A percentile compares a stretch with the other conserved stretches of the same genome.
Conservation (phyloP, 495 filamentous ascomycete genomes). For the Cryomyces minteri region DNA sequence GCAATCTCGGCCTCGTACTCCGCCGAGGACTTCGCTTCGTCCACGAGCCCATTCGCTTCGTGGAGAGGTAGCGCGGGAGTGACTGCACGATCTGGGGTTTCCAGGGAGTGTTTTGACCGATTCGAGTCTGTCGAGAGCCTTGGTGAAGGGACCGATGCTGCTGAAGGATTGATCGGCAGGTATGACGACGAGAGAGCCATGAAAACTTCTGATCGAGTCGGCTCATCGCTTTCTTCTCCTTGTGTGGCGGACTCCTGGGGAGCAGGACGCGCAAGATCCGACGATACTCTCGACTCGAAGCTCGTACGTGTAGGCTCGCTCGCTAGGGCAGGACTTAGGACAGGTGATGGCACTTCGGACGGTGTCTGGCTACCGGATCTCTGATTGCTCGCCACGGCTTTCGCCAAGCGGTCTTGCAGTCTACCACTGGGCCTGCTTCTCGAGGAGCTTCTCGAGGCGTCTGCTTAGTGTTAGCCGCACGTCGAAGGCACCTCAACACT, state of each 20-base stretch:
- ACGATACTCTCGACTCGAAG: conserved; percentile 11
- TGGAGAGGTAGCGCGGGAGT: too few relatives aligned
- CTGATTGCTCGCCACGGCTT: conserved; percentile 29
- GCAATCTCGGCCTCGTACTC: conserved; percentile 14
- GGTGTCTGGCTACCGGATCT: conserved; percentile 9
- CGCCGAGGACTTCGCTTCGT: background rate
- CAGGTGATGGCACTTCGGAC: conserved; percentile 10
- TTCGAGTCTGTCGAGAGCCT: too few relatives aligned
- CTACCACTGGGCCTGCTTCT: conserved; percentile 45
- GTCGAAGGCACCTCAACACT: background rate
- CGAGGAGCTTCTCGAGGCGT: conserved; percentile 14
- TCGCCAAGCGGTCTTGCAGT: conserved; percentile 71
- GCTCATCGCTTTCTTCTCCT: conserved; percentile 5
- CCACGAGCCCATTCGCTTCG: background rate
- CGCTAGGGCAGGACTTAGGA: background rate
- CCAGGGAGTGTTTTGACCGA: too few relatives aligned
- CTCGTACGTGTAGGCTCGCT: conserved; percentile 10
- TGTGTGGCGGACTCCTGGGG: background rate
- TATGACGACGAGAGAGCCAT: too few relatives aligned
- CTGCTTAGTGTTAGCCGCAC: conserved; percentile 1
- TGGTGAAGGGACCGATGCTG: too few relatives aligned
- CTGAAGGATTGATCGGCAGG: too few relatives aligned
- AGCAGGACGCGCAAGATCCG: conserved; percentile 2
- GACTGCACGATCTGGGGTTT: too few relatives aligned
- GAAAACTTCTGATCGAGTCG: too few relatives aligned